Conservation (phyloP, 2,329 filamentous ascomycete species). For the Ophiocordyceps australis region DNA sequence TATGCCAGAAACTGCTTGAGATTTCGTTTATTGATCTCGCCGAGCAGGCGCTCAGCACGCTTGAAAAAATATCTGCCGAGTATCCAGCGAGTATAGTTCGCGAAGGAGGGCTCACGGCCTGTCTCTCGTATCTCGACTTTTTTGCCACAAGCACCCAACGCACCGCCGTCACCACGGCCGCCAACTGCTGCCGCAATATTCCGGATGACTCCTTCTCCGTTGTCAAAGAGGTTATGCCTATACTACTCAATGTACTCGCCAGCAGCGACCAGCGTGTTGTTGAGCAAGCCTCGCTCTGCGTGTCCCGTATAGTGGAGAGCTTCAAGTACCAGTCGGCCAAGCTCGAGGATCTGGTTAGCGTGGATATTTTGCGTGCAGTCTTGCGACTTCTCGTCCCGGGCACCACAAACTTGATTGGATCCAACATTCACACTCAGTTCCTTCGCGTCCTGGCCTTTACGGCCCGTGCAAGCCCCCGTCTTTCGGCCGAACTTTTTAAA, state of each 20-base stretch:
- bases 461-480: conserved; percentile 67
- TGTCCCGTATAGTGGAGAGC: conserved; percentile 90
- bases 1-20: conserved; percentile 88
- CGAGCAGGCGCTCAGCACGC: conserved; percentile 87
- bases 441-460: conserved; percentile 81
- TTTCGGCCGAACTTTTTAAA: conserved; percentile 83
- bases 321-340: conserved; percentile 80
- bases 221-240: conserved; percentile 92
- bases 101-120: conserved; percentile 90
- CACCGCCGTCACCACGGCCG: conserved; percentile 90
- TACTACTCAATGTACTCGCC: conserved; percentile 69
- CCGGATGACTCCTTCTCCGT: conserved; percentile 85
- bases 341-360: conserved; percentile 80
- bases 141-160: conserved; percentile 94
- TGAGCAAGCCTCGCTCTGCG: conserved; percentile 88
- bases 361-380: conserved; percentile 70
- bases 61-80: conserved; percentile 94
- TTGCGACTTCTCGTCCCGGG: conserved; percentile 79
- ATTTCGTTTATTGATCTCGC: conserved; percentile 96
- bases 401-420: conserved; percentile 85
- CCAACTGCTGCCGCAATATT: conserved; percentile 95
- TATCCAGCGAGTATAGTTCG: conserved; percentile 91
- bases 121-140: conserved; percentile 88
- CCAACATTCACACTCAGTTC: conserved; percentile 92
- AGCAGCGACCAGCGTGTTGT: conserved; percentile 95